These are phyloP conservation scores for Arxiozyma slooffiae DNA, from an alignment of 1,139 yeast species.

Conservation along the genomic window DNA sequence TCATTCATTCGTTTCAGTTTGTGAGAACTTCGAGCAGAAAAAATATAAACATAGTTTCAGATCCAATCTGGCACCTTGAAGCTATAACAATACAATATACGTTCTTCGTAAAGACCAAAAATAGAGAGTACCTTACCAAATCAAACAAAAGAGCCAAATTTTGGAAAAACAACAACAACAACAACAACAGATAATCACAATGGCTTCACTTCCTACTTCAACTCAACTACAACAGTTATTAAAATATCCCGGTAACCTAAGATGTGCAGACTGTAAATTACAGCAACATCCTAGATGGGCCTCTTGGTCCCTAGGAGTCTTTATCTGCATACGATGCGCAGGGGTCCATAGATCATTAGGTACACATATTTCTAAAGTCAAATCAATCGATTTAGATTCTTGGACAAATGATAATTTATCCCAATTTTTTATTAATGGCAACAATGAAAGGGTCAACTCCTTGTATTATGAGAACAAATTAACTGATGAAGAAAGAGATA, in stretches of 20 bases:
- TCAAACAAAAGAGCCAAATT: no score
- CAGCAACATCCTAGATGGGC: conserved; percentile 97
- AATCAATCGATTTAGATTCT: conserved; percentile 83
- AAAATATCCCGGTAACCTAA: conserved; percentile 61
- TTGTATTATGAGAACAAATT: conserved; percentile 71
- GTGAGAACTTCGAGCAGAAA: neutral
- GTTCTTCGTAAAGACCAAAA: no score
- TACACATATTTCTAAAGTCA: conserved; percentile 77
- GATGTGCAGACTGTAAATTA: conserved; percentile 84
- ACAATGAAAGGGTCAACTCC: conserved; percentile 53
- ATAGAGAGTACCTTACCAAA: neutral
- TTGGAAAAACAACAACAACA: no score
- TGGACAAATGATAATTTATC: conserved; percentile 91
- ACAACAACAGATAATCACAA: neutral
- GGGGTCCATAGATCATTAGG: conserved; percentile 94
- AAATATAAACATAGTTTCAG: neutral
- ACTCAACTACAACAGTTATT: conserved; percentile 45
- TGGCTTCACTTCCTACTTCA: neutral
- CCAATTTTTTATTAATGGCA: conserved; percentile 80
- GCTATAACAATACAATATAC: neutral
- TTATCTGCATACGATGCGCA: conserved; percentile 83
- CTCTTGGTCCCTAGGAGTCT: conserved; percentile 86
- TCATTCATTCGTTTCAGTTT: neutral
- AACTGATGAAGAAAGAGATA: conserved; percentile 3
- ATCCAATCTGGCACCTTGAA: neutral